phyloP scores from a whole-genome alignment of 2,329 filamentous ascomycete species.

The Fusarium bulbicola region DNA sequence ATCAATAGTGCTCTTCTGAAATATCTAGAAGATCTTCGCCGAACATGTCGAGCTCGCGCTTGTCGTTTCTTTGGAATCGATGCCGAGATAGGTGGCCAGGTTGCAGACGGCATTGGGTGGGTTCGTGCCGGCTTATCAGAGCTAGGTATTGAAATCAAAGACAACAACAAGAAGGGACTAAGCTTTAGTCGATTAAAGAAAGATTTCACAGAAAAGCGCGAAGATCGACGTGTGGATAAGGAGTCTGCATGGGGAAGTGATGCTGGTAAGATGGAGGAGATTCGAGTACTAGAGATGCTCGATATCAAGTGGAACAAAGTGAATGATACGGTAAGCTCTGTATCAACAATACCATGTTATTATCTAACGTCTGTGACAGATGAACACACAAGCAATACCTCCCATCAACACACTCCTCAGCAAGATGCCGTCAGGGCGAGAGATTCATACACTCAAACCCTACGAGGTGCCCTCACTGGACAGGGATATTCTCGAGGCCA shows the following conservation, averaged over 20 bases:
- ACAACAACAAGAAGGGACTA: constrained; percentile 60
- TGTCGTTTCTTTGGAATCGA: constrained; percentile 93
- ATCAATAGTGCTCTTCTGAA: constrained; percentile 72
- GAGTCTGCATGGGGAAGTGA: constrained; percentile 80
- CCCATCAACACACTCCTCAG: constrained; percentile 75
- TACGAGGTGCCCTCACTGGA: constrained; percentile 75
- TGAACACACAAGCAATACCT: constrained; percentile 83
- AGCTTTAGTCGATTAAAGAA: constrained; percentile 74
- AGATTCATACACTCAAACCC: constrained; percentile 78
- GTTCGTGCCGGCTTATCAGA: constrained; percentile 79
- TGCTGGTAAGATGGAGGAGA: constrained; percentile 86
- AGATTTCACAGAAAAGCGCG: constrained; percentile 78
- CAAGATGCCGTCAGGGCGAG: constrained; percentile 86
- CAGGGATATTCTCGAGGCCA: constrained; percentile 68
- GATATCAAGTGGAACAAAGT: constrained; percentile 89
- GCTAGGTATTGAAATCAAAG: constrained; percentile 69
- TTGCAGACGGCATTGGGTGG: constrained; percentile 89
- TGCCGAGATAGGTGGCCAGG: constrained; percentile 82
- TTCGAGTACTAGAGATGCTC: constrained; percentile 84
- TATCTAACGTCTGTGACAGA: constrained; percentile 55
- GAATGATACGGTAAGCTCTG: constrained; percentile 81
- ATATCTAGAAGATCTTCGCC: constrained; percentile 79
- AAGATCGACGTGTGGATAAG: constrained; percentile 82
- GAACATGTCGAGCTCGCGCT: constrained; percentile 82
- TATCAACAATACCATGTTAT: rapidly evolving